Evolutionary conservation across 2,329 filamentous ascomycete species (phyloP).

Genomic region (Aspergillus transmontanensis): DNA sequence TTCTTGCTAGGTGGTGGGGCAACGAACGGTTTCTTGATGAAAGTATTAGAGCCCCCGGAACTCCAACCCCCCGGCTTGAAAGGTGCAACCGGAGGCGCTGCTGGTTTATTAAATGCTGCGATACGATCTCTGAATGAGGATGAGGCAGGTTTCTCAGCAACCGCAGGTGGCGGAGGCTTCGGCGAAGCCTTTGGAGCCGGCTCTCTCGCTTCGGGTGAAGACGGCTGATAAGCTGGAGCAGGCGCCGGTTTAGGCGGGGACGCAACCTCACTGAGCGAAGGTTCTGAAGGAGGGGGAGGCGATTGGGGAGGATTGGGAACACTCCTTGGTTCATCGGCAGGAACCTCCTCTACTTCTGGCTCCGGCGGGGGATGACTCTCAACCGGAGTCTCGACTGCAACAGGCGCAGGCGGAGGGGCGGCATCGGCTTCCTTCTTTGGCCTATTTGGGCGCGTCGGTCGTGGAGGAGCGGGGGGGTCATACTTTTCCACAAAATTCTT

Average conservation of each 20-base stretch:
- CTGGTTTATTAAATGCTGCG: conserved; percentile 91
- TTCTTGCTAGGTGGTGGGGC: conserved; percentile 91
- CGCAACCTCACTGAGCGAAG: conserved; percentile 28
- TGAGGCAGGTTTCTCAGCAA: conserved; percentile 70
- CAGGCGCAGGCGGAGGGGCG: conserved; percentile 38
- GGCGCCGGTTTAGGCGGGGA: conserved; percentile 30
- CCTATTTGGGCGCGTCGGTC: conserved; percentile 72
- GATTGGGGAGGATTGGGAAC: conserved; percentile 27
- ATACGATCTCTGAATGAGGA: conserved; percentile 93
- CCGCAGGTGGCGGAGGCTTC: conserved; percentile 65
- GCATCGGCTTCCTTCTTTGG: conserved; percentile 64
- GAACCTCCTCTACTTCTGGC: conserved; percentile 30
- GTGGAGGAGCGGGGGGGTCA: conserved; percentile 85
- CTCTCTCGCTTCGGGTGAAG: conserved; percentile 35
- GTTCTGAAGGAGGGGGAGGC: conserved; percentile 25
- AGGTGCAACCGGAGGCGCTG: conserved; percentile 82
- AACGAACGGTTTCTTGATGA: conserved; percentile 97
- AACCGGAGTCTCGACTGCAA: conserved; percentile 30
- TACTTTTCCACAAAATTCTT: conserved; percentile 97
- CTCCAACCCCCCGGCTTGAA: conserved; percentile 75
- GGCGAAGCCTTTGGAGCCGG: conserved; percentile 46
- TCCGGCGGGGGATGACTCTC: conserved; percentile 38
- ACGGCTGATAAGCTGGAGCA: conserved; percentile 33
- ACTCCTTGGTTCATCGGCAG: conserved; percentile 31
- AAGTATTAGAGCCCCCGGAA: conserved; percentile 61